phyloP scores from a whole-genome alignment of 2,329 filamentous ascomycete genomes.

The Trematosphaeria pertusa region DNA sequence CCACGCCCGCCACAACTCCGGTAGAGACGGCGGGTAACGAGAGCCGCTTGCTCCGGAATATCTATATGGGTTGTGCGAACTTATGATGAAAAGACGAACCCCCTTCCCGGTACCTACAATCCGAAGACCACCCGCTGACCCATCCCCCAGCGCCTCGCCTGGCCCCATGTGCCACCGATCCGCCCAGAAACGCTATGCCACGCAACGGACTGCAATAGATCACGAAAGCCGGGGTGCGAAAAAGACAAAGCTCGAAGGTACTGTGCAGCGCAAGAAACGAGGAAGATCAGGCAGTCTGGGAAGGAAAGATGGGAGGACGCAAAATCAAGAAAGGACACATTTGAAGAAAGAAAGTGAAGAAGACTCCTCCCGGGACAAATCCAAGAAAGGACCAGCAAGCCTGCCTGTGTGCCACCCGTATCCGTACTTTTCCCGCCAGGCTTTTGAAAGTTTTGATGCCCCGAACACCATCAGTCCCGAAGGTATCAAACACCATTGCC shows the following conservation, averaged over 20 bases:
- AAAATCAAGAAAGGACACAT: constrained; percentile 12
- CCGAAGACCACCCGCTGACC: no score
- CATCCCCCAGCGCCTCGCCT: no score
- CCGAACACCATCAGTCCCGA: constrained; percentile 42
- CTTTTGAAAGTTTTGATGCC: constrained; percentile 40
- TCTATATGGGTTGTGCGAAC: no score
- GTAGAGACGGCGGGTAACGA: no score
- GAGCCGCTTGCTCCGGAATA: no score
- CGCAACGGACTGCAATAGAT: constrained; percentile 7
- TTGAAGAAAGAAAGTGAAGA: constrained; percentile 15
- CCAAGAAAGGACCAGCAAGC: constrained; percentile 24
- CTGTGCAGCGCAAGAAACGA: constrained; percentile 1
- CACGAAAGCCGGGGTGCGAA: constrained; percentile 3
- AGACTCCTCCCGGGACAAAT: constrained; percentile 20
- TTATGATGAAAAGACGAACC: no score
- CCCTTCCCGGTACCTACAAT: no score
- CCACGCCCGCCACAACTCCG: no score
- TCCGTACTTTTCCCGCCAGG: constrained; percentile 40
- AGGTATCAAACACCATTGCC: constrained; percentile 49
- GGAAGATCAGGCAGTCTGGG: constrained; percentile 14
- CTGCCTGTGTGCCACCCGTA: constrained; percentile 32
- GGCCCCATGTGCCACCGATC: constrained; percentile 4
- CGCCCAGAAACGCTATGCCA: constrained; percentile 20
- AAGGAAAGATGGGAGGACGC: constrained; percentile 2
- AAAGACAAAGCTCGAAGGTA: constrained; percentile 3